These are phyloP conservation scores for Hibiscus trionum DNA, from an alignment of 345 rosid genomes.

Conservation along the genomic window DNA sequence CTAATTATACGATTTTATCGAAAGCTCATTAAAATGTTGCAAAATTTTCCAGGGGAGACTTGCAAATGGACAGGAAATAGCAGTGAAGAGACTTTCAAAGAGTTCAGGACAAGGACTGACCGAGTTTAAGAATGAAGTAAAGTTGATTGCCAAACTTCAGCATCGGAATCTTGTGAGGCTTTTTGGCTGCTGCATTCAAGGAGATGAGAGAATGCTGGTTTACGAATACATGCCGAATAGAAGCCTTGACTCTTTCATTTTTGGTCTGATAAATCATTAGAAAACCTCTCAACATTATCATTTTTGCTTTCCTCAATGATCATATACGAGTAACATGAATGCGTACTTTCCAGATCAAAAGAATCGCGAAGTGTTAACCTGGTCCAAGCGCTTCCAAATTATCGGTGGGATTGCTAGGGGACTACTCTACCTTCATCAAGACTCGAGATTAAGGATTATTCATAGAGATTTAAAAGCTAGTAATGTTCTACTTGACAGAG, in stretches of 20 bases:
- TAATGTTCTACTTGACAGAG: conserved; percentile 10
- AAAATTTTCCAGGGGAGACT: conserved; percentile 30
- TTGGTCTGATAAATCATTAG: conserved; percentile 3
- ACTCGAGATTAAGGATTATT: conserved; percentile 12
- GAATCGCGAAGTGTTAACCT: not conserved
- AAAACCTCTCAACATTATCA: not conserved
- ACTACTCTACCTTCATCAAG: conserved; percentile 13
- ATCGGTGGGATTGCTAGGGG: conserved; percentile 12
- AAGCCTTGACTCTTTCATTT: conserved; percentile 27
- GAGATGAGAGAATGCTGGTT: conserved; percentile 26
- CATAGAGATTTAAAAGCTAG: conserved; percentile 17
- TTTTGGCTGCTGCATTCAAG: conserved; percentile 29
- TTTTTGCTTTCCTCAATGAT: no score
- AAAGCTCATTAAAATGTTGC: no score
- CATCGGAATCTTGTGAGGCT: conserved; percentile 46
- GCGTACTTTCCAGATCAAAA: not conserved
- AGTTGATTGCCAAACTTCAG: conserved; percentile 38
- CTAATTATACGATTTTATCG: no score
- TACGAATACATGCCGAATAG: conserved; percentile 31
- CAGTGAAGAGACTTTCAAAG: conserved; percentile 40
- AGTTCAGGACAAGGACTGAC: conserved; percentile 36
- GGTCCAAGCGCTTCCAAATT: conserved; percentile 5
- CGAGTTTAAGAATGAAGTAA: conserved; percentile 44
- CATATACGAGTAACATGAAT: not conserved
- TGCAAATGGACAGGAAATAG: conserved; percentile 34